A percentile compares a stretch with the other conserved stretches of the same genome.
Evolutionary conservation across 495 filamentous ascomycete genomes (phyloP).

Genomic region (Opeltia flavorubescens): DNA sequence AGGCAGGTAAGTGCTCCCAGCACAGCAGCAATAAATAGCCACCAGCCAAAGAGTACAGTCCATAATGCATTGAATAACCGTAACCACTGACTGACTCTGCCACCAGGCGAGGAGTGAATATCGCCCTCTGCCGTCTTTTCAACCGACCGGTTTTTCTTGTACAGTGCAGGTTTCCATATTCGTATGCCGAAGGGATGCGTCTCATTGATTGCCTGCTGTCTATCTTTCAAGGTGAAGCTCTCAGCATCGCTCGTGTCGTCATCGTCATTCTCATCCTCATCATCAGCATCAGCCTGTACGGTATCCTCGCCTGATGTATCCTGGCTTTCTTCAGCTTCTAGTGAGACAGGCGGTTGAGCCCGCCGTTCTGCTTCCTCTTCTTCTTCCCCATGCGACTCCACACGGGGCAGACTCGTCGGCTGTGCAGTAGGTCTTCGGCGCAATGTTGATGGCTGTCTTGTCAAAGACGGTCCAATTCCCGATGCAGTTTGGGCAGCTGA

Average conservation of each 20-base stretch:
- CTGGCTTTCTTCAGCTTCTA: slow-evolving; percentile 12
- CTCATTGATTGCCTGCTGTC: slow-evolving; percentile 95
- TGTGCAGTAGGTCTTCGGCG: slow-evolving; percentile 52
- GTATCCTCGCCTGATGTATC: slow-evolving; percentile 21
- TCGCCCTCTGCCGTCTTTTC: slow-evolving; percentile 93
- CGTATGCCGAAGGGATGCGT: slow-evolving; percentile 98
- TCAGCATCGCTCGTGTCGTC: slow-evolving; percentile 61
- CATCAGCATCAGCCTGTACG: slow-evolving; percentile 23
- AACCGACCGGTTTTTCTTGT: slow-evolving; percentile 94
- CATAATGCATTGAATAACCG: slow-evolving; percentile 78
- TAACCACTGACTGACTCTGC: slow-evolving; percentile 68
- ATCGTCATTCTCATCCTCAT: slow-evolving; percentile 45
- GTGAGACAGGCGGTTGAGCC: not conserved
- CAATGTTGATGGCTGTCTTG: slow-evolving; percentile 49
- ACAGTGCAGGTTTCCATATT: slow-evolving; percentile 95
- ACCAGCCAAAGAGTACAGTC: slow-evolving; percentile 93
- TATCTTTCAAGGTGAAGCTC: slow-evolving; percentile 70
- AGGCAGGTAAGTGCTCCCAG: slow-evolving; percentile 65
- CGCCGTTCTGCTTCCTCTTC: slow-evolving; percentile 27
- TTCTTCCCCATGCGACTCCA: slow-evolving; percentile 40
- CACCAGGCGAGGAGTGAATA: slow-evolving; percentile 91
- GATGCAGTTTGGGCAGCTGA: slow-evolving; percentile 14
- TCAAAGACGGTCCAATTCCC: slow-evolving; percentile 12
- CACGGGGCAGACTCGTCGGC: slow-evolving; percentile 39
- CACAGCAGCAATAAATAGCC: slow-evolving; percentile 69